These are phyloP conservation scores for Phytophthora quininea DNA, from an alignment of 352 stramenopile genomes.

Conservation along the genomic window DNA sequence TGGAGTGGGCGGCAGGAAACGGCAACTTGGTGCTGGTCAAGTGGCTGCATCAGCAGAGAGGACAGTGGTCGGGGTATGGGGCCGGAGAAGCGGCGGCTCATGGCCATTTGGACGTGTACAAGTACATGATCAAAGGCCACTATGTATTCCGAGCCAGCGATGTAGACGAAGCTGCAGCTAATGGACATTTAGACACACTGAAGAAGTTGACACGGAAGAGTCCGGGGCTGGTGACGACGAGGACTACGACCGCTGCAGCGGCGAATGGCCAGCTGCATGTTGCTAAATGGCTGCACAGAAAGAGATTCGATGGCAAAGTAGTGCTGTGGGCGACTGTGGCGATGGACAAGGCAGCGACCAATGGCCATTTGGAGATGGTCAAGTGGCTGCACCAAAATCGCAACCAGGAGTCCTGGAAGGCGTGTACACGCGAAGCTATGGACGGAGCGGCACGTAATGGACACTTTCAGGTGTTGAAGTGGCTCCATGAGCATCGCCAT, in stretches of 20 bases:
- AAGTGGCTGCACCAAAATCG: constrained; percentile 35
- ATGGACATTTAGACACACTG: constrained; percentile 37
- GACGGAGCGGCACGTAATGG: constrained; percentile 37
- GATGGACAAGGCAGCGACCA: constrained; percentile 36
- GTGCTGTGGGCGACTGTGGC: constrained; percentile 38
- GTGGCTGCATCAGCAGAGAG: constrained; percentile 35
- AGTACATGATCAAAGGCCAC: constrained; percentile 49
- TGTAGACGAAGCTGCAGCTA: constrained; percentile 34
- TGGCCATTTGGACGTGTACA: constrained; percentile 42
- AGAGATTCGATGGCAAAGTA: constrained; percentile 35
- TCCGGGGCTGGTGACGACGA: constrained; percentile 22
- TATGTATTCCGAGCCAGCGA: constrained; percentile 27
- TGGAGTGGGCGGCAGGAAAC: constrained; percentile 38
- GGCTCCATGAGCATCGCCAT: constrained; percentile 29
- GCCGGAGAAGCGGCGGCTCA: constrained; percentile 38
- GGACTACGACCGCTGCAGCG: constrained; percentile 35
- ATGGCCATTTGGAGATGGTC: constrained; percentile 40
- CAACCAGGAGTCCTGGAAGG: constrained; percentile 11
- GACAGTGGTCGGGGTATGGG: constrained; percentile 42
- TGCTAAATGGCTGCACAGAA: constrained; percentile 40
- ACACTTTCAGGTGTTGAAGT: constrained; percentile 36
- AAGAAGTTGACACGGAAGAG: constrained; percentile 31
- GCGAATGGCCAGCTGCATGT: constrained; percentile 34
- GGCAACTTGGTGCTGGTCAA: constrained; percentile 42
- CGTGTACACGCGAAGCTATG: constrained; percentile 36